Base-by-base conservation (phyloP, 225 moss, liverwort and hornwort species). In the Marchantia paleacea region DNA sequence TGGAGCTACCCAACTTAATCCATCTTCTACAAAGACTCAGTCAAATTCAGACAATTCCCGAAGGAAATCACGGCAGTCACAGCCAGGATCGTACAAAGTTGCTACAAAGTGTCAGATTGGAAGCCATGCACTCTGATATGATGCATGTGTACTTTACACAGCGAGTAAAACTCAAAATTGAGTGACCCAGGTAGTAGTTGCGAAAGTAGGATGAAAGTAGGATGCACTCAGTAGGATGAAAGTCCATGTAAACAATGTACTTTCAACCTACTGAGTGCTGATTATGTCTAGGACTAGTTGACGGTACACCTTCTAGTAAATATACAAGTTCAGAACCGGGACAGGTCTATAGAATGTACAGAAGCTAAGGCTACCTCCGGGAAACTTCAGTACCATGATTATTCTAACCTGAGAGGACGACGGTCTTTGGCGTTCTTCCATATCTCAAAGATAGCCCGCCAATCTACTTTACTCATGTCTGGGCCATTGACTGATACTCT, bases 391-490 rank as follows among this genome's bases (percentile, higher is more conserved):
- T 13, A 64, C 4, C 28, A 66, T 26, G 64, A 48, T 78, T 65
- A 78, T 52, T 78, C 78, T 63, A 78, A 28, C 51, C 65, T 78
- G 24, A 78, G 78, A 0, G 80, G 70, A 24, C 55, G 80, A 20
- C 70, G 80, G 70, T 78, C 70, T 54, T 78, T 82, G 22, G 71
- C 39, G 51, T 53, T 30, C 61, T 82, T 82, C 82, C 82, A 82
- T 29, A 82, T 78, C 30, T 82, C 82, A 25, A 69, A 82, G 55
- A 82, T 82, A 20, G 82, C 71, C 30, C 53, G 55, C 82, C 82
- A 82, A 29, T 82, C 82, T 77, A 82, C 77, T 76, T 78, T 82
- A 31, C 68, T 77, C 82, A 77, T 82, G 25, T 82, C 82, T 60
- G 82, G 82, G 48, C 82, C 82, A 49, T 82, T 82, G 53, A 82